phyloP scores from a whole-genome alignment of 1,139 yeast species.

The Sugiyamaella paludigena region DNA sequence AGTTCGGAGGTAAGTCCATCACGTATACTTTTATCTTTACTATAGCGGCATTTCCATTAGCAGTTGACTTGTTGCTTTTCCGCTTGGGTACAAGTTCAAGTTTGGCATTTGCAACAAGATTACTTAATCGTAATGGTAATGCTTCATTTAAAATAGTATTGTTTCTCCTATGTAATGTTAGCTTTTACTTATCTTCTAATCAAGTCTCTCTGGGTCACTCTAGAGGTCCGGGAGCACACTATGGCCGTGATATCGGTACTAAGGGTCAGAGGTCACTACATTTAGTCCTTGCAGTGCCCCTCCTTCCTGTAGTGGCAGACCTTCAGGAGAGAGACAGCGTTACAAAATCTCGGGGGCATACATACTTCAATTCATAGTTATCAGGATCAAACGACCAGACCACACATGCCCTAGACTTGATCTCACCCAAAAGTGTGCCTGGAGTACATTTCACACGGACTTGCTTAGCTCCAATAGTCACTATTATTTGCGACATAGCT shows the following conservation, averaged over 20 bases:
- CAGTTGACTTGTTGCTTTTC: slow-evolving; percentile 14
- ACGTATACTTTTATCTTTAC: slow-evolving; percentile 29
- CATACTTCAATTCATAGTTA: slow-evolving; percentile 28
- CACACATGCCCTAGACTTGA: slow-evolving; percentile 29
- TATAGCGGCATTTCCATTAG: slow-evolving; percentile 9
- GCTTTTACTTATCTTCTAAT: no score
- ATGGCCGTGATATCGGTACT: not conserved
- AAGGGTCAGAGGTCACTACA: not conserved
- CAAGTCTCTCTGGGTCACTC: no score
- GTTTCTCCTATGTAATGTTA: slow-evolving; percentile 12
- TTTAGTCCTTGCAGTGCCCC: no score
- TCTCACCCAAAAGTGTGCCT: slow-evolving; percentile 29
- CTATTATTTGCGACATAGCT: slow-evolving; percentile 19
- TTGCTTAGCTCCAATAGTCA: slow-evolving; percentile 25
- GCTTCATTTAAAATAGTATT: slow-evolving; percentile 25
- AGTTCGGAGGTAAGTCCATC: slow-evolving; percentile 29
- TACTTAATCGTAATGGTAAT: slow-evolving; percentile 31
- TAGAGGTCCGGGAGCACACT: no score
- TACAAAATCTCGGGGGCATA: not conserved
- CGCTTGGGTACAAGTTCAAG: slow-evolving; percentile 27
- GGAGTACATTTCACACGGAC: slow-evolving; percentile 30
- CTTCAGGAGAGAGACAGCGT: no score
- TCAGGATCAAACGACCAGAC: slow-evolving; percentile 26
- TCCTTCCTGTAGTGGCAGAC: no score
- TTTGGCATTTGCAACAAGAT: slow-evolving; percentile 32